Evolutionary conservation across 2,329 filamentous ascomycete species (phyloP).

Genomic region (Aureobasidium lini): DNA sequence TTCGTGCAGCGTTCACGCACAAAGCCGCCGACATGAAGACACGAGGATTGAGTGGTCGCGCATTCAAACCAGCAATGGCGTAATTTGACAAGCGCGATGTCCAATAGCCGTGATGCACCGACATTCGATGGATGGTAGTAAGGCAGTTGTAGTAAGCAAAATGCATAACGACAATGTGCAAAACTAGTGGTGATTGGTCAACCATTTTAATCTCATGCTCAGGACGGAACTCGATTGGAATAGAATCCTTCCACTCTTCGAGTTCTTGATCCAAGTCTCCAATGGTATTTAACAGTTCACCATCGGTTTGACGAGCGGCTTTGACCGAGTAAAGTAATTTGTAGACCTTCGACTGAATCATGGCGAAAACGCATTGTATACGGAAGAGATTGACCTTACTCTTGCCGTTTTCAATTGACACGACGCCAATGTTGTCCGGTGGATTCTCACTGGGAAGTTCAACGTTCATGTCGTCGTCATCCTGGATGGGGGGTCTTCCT

Average conservation of each 20-base stretch:
- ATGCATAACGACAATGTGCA: slow-evolving; percentile 90
- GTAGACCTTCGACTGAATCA: slow-evolving; percentile 91
- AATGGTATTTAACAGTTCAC: slow-evolving; percentile 89
- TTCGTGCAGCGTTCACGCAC: slow-evolving; percentile 85
- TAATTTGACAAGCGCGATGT: slow-evolving; percentile 91
- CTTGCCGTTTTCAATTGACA: slow-evolving; percentile 79
- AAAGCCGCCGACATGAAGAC: slow-evolving; percentile 91
- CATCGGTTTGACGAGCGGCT: slow-evolving; percentile 83
- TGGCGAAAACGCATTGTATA: slow-evolving; percentile 82
- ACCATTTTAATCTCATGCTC: slow-evolving; percentile 86
- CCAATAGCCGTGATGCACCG: slow-evolving; percentile 96
- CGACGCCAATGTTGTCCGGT: slow-evolving; percentile 86
- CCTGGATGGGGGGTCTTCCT: slow-evolving; percentile 63
- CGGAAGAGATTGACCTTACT: slow-evolving; percentile 93
- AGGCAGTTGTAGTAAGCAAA: slow-evolving; percentile 97
- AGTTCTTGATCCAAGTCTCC: slow-evolving; percentile 77
- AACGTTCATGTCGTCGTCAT: slow-evolving; percentile 87
- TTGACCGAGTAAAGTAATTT: slow-evolving; percentile 87
- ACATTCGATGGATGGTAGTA: slow-evolving; percentile 97
- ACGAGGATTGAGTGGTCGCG: slow-evolving; percentile 80
- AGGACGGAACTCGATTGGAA: slow-evolving; percentile 92
- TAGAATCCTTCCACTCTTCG: slow-evolving; percentile 93
- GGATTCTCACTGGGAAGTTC: slow-evolving; percentile 89
- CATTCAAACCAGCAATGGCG: slow-evolving; percentile 88
- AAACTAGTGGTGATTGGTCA: slow-evolving; percentile 82